A percentile compares a stretch with the other conserved stretches of the same genome.
phyloP scores from a whole-genome alignment of 2,329 filamentous ascomycete genomes.

The Arthrobotrys sinensis region DNA sequence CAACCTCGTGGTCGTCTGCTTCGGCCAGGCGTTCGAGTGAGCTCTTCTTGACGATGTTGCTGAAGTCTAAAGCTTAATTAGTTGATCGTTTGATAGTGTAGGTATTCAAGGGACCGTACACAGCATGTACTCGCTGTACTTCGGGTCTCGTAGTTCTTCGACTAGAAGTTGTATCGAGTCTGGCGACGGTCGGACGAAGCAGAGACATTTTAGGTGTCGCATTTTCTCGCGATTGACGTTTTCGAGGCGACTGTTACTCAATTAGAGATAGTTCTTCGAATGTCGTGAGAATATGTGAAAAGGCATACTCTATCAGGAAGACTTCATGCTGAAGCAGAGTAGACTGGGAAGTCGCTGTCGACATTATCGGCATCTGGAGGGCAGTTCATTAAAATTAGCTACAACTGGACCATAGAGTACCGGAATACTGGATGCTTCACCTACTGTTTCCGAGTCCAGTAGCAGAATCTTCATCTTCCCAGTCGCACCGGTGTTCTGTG shows the following conservation, averaged over 20 bases:
- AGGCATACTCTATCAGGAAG: slow-evolving; percentile 85
- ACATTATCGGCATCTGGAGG: slow-evolving; percentile 83
- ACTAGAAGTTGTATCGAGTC: slow-evolving; percentile 94
- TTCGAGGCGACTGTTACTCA: slow-evolving; percentile 77
- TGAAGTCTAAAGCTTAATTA: slow-evolving; percentile 77
- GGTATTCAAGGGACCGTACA: slow-evolving; percentile 70
- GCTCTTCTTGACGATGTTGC: slow-evolving; percentile 97
- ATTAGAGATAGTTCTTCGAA: background rate
- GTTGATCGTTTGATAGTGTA: background rate
- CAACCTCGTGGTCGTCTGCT: slow-evolving; percentile 96
- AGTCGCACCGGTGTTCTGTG: slow-evolving; percentile 72
- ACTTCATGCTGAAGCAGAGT: slow-evolving; percentile 95
- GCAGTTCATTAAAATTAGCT: slow-evolving; percentile 71
- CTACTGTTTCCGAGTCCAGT: slow-evolving; percentile 89
- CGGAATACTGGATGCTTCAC: slow-evolving; percentile 63
- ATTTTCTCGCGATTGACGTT: slow-evolving; percentile 94
- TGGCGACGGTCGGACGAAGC: slow-evolving; percentile 90
- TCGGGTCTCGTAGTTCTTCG: slow-evolving; percentile 94
- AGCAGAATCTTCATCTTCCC: slow-evolving; percentile 99
- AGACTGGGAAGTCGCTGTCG: slow-evolving; percentile 95
- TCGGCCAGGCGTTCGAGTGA: slow-evolving; percentile 93
- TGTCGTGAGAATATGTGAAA: background rate
- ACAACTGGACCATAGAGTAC: background rate
- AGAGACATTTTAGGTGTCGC: slow-evolving; percentile 94
- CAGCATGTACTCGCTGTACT: slow-evolving; percentile 96